These are phyloP conservation scores for Chlorella sp. DNA, from an alignment of 139 green algal genomes.

Conservation along the genomic window DNA sequence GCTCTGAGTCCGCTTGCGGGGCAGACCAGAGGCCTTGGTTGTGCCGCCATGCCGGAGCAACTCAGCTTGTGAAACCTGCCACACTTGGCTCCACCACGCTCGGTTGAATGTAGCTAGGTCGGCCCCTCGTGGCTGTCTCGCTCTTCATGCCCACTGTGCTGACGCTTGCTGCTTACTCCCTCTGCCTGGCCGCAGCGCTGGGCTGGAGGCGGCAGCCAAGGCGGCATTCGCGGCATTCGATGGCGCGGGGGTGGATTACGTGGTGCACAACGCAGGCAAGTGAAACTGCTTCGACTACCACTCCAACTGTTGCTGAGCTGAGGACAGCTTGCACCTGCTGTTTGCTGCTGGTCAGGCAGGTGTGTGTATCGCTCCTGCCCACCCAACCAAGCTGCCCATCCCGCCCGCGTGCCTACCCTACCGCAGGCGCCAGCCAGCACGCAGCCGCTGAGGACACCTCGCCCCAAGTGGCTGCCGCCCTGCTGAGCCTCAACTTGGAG, in stretches of 20 bases:
- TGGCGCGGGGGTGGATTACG: constrained; percentile 66
- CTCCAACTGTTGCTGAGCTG: neutral
- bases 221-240: constrained; percentile 58
- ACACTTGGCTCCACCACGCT: too few relatives aligned
- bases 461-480: constrained; percentile 55
- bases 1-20: too few relatives aligned
- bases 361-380: too few relatives aligned
- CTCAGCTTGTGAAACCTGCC: too few relatives aligned
- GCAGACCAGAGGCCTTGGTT: too few relatives aligned
- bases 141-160: too few relatives aligned
- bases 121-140: too few relatives aligned
- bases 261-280: constrained; percentile 78
- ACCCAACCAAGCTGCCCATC: too few relatives aligned
- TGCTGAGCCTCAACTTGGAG: constrained; percentile 82
- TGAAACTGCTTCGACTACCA: neutral
- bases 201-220: constrained; percentile 21
- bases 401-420: neutral
- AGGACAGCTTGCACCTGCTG: neutral
- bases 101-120: too few relatives aligned
- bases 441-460: constrained; percentile 68
- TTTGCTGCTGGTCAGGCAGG: too few relatives aligned
- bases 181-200: neutral
- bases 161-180: too few relatives aligned
- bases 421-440: constrained; percentile 70
- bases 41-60: too few relatives aligned